These are phyloP conservation scores for Strobilomyces echinocephalus DNA, from an alignment of 768 basidiomycete species.

Conservation along the genomic window DNA sequence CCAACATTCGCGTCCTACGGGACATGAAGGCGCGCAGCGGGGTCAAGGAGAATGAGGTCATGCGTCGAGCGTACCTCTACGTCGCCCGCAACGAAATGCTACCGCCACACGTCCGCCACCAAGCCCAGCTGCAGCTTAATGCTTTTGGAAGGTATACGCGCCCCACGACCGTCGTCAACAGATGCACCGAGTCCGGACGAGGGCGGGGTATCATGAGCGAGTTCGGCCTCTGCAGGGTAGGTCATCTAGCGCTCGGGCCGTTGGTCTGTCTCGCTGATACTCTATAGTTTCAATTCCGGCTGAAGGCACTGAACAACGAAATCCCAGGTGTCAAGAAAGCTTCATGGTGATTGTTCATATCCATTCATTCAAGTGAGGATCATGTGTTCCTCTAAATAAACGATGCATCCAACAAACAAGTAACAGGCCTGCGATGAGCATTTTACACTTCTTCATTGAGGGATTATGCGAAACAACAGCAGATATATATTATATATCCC, in stretches of 20 bases:
- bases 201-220: slow-evolving; percentile 87
- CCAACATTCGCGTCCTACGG: slow-evolving; percentile 55
- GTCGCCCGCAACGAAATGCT: slow-evolving; percentile 89
- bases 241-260: slow-evolving; percentile 8
- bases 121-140: slow-evolving; percentile 91
- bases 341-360: slow-evolving; percentile 60
- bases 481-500: slow-evolving; percentile 10
- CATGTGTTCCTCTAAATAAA: not conserved
- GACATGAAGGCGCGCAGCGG: slow-evolving; percentile 75
- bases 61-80: slow-evolving; percentile 85
- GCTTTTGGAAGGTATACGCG: slow-evolving; percentile 78
- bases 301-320: slow-evolving; percentile 77
- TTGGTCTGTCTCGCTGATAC: not conserved
- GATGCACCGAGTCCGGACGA: slow-evolving; percentile 80
- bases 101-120: slow-evolving; percentile 85
- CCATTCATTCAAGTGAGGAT: not conserved
- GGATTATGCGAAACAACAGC: not conserved
- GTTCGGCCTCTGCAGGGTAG: slow-evolving; percentile 80
- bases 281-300: slow-evolving; percentile 79
- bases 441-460: not conserved
- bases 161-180: slow-evolving; percentile 84
- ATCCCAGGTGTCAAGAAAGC: slow-evolving; percentile 87
- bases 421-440: not conserved
- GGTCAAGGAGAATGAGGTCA: slow-evolving; percentile 71
- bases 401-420: not conserved